Conservation (phyloP, 805 yeast species). For the Dipodascus albidus region DNA sequence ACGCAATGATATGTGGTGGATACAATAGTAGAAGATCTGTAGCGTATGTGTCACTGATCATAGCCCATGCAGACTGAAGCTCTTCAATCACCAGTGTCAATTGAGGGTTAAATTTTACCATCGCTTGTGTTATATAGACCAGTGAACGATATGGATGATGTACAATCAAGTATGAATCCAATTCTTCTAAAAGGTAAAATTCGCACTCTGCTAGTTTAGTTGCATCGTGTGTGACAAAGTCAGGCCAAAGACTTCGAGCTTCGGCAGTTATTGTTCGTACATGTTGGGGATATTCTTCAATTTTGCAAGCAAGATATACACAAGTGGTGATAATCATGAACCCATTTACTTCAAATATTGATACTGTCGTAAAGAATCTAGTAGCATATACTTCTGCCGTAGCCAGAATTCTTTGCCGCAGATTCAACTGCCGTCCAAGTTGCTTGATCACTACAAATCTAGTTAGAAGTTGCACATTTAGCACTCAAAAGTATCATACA, state of each 20-base stretch:
- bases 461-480: neutral
- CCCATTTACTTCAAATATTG: conserved; percentile 70
- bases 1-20: conserved; percentile 85
- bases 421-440: conserved; percentile 64
- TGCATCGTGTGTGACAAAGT: conserved; percentile 81
- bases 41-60: conserved; percentile 79
- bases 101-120: conserved; percentile 36
- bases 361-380: conserved; percentile 63
- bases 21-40: conserved; percentile 74
- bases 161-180: conserved; percentile 33
- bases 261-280: conserved; percentile 73
- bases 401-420: conserved; percentile 75
- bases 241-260: conserved; percentile 90
- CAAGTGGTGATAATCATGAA: conserved; percentile 76
- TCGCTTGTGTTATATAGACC: conserved; percentile 33
- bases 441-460: conserved; percentile 39
- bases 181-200: conserved; percentile 82
- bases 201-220: conserved; percentile 92
- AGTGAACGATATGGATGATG: conserved; percentile 32
- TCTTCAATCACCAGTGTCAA: conserved; percentile 38
- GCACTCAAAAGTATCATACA: conserved; percentile 5
- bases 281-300: conserved; percentile 93
- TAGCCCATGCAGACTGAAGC: conserved; percentile 77
- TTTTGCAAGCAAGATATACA: conserved; percentile 81
- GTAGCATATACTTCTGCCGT: conserved; percentile 80